Percentiles rank a stretch among this genome's conserved stretches.
These are phyloP conservation scores for Axilococcus clingmanii DNA, from an alignment of 139 green algal species.

Conservation along the genomic window DNA sequence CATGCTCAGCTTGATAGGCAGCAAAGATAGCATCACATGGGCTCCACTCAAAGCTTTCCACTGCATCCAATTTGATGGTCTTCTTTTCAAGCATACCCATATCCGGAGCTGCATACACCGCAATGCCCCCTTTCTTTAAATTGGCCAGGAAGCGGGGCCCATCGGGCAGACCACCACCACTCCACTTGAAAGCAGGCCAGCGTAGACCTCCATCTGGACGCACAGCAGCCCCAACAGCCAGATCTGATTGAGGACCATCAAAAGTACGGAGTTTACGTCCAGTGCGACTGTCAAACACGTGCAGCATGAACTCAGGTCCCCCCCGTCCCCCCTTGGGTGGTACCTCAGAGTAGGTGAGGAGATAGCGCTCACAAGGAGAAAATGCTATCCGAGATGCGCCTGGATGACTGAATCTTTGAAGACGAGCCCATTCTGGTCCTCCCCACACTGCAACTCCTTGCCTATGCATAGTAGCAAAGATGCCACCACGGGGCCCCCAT, in stretches of 20 bases:
- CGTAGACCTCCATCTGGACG: conserved; percentile 43
- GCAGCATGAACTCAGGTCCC: conserved; percentile 27
- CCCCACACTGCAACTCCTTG: conserved; percentile 90
- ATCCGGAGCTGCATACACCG: conserved; percentile 72
- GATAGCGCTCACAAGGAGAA: conserved; percentile 77
- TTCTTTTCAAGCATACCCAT: conserved; percentile 92
- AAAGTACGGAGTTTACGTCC: conserved; percentile 58
- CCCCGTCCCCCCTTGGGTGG: conserved; percentile 6
- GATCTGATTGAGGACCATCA: conserved; percentile 64
- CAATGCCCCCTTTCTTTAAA: conserved; percentile 52
- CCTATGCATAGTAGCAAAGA: conserved; percentile 77
- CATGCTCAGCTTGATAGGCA: conserved; percentile 75
- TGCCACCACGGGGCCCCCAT: conserved; percentile 77
- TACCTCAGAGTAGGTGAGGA: conserved; percentile 63
- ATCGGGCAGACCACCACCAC: conserved; percentile 54
- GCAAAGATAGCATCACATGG: conserved; percentile 74
- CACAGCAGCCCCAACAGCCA: conserved; percentile 46
- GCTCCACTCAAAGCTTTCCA: conserved; percentile 82
- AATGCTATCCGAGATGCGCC: conserved; percentile 77
- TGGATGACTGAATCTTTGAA: conserved; percentile 55
- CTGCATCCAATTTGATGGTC: conserved; percentile 76
- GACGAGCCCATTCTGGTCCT: conserved; percentile 57
- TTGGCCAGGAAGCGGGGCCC: conserved; percentile 65
- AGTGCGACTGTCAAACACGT: conserved; percentile 68
- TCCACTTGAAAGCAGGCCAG: conserved; percentile 94